Evolutionary conservation across 371 early-diverging fungal genomes (phyloP), one percentile per base, ranked within the genome.

Genomic region (Apophysomyces variabilis): DNA sequence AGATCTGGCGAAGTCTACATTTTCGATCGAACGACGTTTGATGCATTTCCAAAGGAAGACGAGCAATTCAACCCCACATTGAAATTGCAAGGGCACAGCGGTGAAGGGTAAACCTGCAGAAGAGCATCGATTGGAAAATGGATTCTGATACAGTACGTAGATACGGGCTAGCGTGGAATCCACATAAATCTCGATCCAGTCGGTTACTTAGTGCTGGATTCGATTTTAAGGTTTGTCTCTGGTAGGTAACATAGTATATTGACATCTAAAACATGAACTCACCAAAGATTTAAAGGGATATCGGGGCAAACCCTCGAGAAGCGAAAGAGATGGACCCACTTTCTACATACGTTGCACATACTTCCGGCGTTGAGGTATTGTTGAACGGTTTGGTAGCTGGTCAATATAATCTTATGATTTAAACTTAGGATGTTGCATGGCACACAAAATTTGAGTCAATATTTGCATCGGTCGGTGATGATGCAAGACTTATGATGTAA

Each of bases 21-120:
- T 44, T 99, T 98, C 83, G 99, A 99, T 77, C 90, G 96, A 62
- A 99, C 99, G n/a, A 92, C 91, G 43, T 97, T 96, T 79, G 88
- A 93, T 37, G 88, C 89, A 41, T 85, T 85, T 57, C 95, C 97
- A 1, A 85, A 84, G 56, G 83, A 85, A 38, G 86, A 91, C 67
- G 89, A 89, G 16, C 80, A 84, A 26, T 93, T 94, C 76, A 86
- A 81, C 46, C 99, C 99, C 1, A 96, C 97, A 35, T 83, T 97
- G 44, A 84, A 87, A 57, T 86, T 99, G 46, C 81, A 85, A 43
- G 99, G 99, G 4, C 99, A 99, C 70, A 82, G 88, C 35, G 90
- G 90, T 64, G 99, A 99, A 84, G 99, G 99, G 85, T 97, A 85
- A 68, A 65, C 38, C 8, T 26, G 1, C 32, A 3, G 32, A 43